These are phyloP conservation scores for Aphanomyces invadans DNA, from an alignment of 352 stramenopile species.

Conservation along the genomic window DNA sequence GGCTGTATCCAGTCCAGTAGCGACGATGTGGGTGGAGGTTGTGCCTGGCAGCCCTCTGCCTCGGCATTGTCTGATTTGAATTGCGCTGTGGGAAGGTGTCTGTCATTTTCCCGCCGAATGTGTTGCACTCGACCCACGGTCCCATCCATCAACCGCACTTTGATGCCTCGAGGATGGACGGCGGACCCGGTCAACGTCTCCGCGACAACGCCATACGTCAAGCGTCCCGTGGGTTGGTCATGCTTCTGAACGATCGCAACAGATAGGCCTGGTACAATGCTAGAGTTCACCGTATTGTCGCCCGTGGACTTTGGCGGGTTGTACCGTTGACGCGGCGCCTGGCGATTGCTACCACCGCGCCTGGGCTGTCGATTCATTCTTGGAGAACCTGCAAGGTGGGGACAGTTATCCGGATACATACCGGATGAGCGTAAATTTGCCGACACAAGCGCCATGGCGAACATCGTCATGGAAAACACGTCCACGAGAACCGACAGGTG, in stretches of 20 bases:
- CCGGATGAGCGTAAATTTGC: no score
- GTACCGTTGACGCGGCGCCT: not conserved
- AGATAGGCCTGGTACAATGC: conserved; percentile 14
- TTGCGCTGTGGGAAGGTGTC: not conserved
- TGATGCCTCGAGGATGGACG: conserved; percentile 18
- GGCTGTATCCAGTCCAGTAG: not conserved
- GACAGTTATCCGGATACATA: no score
- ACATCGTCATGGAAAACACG: no score
- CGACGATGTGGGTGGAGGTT: not conserved
- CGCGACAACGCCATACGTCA: conserved; percentile 19
- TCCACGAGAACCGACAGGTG: no score
- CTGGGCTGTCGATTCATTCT: not conserved
- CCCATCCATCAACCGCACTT: conserved; percentile 21
- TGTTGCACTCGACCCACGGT: conserved; percentile 18
- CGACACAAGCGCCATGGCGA: no score
- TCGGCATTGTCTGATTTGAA: not conserved
- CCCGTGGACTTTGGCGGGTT: not conserved
- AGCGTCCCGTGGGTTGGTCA: conserved; percentile 17
- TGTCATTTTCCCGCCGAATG: not conserved
- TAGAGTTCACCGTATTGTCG: conserved; percentile 9
- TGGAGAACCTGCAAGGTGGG: no score
- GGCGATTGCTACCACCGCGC: not conserved
- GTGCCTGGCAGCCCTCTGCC: not conserved
- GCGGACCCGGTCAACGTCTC: conserved; percentile 20
- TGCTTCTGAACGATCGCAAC: conserved; percentile 23